Evolutionary conservation across 208 protist genomes (phyloP).

Genomic region (Crithidia expoeki): DNA sequence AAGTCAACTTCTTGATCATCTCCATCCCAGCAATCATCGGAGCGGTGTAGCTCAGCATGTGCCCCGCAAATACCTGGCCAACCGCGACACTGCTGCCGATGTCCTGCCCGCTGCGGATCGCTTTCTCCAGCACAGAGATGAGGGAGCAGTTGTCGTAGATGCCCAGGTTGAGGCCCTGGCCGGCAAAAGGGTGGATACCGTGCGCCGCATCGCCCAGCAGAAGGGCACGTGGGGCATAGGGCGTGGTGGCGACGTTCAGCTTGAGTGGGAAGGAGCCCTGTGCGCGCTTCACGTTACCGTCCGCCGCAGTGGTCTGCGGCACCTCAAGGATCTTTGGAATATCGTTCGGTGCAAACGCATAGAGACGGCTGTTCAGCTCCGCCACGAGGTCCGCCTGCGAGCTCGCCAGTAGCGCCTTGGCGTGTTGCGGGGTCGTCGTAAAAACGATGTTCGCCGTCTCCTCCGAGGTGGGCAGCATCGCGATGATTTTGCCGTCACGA

Average conservation of each 20-base stretch:
- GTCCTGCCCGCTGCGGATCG: constrained; percentile 73
- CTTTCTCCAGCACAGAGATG: constrained; percentile 59
- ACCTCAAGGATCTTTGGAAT: constrained; percentile 79
- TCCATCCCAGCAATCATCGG: constrained; percentile 85
- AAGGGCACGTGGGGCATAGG: constrained; percentile 66
- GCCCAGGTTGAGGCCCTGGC: constrained; percentile 93
- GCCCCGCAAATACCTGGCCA: constrained; percentile 68
- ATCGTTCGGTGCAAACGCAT: constrained; percentile 69
- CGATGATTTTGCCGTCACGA: constrained; percentile 83
- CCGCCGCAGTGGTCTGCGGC: constrained; percentile 44
- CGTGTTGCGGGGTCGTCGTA: constrained; percentile 72
- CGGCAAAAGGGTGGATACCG: constrained; percentile 92
- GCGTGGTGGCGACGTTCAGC: constrained; percentile 66
- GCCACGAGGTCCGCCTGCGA: constrained; percentile 60
- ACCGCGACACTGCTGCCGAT: constrained; percentile 77
- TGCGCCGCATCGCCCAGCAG: constrained; percentile 90
- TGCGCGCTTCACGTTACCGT: constrained; percentile 47
- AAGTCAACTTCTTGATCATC: constrained; percentile 63
- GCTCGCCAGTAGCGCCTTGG: constrained; percentile 51
- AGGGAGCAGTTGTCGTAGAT: constrained; percentile 88
- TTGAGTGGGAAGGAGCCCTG: constrained; percentile 78
- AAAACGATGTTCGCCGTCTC: constrained; percentile 88
- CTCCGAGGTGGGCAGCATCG: constrained; percentile 74
- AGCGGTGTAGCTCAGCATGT: constrained; percentile 80
- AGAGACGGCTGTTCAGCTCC: constrained; percentile 74